A percentile compares a stretch with the other conserved stretches of the same genome.
Evolutionary conservation across 768 basidiomycete genomes (phyloP).

Genomic region (Psilocybe tampanensis): DNA sequence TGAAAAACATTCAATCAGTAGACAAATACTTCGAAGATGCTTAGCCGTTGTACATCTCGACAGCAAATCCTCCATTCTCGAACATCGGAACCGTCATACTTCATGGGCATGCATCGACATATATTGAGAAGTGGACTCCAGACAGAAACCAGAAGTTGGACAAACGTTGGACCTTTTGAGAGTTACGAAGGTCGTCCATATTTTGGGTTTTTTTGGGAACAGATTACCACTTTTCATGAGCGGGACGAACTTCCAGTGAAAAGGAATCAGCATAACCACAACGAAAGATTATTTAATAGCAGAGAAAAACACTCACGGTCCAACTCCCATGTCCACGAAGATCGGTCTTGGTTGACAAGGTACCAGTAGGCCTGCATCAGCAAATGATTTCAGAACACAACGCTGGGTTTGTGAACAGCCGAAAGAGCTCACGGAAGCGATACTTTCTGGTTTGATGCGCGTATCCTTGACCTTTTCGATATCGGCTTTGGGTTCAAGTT

Average conservation of each 20-base stretch:
- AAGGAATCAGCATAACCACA: not conserved
- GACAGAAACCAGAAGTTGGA: no score
- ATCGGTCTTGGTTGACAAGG: conserved; percentile 68
- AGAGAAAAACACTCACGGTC: conserved; percentile 54
- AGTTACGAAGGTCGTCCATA: no score
- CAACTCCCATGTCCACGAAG: conserved; percentile 80
- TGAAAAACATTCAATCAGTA: no score
- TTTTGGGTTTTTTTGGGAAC: no score
- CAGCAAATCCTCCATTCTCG: no score
- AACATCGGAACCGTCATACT: no score
- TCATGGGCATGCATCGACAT: no score
- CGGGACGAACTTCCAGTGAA: conserved; percentile 17
- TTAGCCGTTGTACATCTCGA: no score
- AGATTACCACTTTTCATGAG: conserved; percentile 15
- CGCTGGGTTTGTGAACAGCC: not conserved
- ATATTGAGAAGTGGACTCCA: no score
- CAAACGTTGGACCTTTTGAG: no score
- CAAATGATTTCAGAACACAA: not conserved
- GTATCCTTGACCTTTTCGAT: conserved; percentile 43
- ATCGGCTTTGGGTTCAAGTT: conserved; percentile 31
- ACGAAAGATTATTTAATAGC: not conserved
- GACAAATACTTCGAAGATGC: no score
- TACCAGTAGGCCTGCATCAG: conserved; percentile 59
- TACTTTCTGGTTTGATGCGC: conserved; percentile 48
- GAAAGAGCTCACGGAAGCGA: conserved; percentile 4